Percentiles rank a stretch among this genome's conserved stretches.
These are phyloP conservation scores for Podospora tetraspora DNA, from an alignment of 495 filamentous ascomycete genomes.

Conservation along the genomic window DNA sequence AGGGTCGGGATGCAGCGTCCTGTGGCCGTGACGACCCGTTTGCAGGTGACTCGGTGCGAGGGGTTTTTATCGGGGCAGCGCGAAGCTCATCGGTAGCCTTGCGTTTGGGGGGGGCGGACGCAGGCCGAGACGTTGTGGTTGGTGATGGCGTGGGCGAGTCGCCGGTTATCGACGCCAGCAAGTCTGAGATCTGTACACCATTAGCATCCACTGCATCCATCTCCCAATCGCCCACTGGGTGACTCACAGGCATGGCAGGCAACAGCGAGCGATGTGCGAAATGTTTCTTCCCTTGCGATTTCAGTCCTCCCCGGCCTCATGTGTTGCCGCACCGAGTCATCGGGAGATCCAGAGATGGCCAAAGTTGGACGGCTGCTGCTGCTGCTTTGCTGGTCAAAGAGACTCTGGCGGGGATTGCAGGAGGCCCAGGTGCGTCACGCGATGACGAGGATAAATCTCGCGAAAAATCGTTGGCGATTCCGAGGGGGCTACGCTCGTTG, in stretches of 20 bases:
- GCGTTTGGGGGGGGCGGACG: slow-evolving; percentile 36
- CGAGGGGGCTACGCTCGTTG: background rate
- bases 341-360: slow-evolving; percentile 7
- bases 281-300: slow-evolving; percentile 12
- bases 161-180: slow-evolving; percentile 52
- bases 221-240: background rate
- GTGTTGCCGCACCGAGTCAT: slow-evolving; percentile 28
- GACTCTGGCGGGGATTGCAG: background rate
- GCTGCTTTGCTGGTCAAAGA: background rate
- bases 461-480: background rate
- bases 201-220: slow-evolving; percentile 9
- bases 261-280: background rate
- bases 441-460: background rate
- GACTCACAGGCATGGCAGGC: slow-evolving; percentile 29
- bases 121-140: slow-evolving; percentile 26
- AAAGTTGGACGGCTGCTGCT: slow-evolving; percentile 1
- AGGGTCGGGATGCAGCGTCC: slow-evolving; percentile 15
- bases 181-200: slow-evolving; percentile 43
- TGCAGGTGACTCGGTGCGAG: slow-evolving; percentile 22
- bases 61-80: slow-evolving; percentile 24
- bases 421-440: background rate
- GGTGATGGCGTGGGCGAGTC: slow-evolving; percentile 37
- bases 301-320: slow-evolving; percentile 31
- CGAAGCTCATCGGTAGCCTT: slow-evolving; percentile 47
- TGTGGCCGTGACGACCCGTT: slow-evolving; percentile 17